Base-by-base conservation (phyloP, 352 stramenopile species). In the Globisporangium echinulatum region DNA sequence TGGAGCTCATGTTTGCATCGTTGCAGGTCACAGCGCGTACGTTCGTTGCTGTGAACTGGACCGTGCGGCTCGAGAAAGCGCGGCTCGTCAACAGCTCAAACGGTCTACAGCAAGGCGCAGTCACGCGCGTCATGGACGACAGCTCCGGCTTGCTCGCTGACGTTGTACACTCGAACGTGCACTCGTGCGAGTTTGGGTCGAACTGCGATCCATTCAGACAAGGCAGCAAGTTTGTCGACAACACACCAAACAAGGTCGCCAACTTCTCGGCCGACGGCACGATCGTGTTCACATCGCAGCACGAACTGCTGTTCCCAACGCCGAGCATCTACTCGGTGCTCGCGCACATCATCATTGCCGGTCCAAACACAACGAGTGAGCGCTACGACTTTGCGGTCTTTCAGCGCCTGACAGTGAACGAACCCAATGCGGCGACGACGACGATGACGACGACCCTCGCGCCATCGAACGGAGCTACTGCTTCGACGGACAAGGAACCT, bases 301-400 rank as follows among this genome's bases (percentile, higher is more conserved):
- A 67, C 3, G 64, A 74, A 44, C 54, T 75, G 38, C 13, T 49
- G 7, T 75, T 56, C 62, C 52, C 50, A 4, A 14, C 56, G 7
- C 0, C 54, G 3, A 65, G 68, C 1, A 49, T 65, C 49, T 75
- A 63, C 62, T 68, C 65, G 11, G 64, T 75, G 19, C 47, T 75
- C 40, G 65, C 68, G 37, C 68, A 75, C 38, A 62, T 75, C 50
- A 70, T 75, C 42, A 36, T 75, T 3, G 56, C 61, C 11, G 57
- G 61, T 10, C 13, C 15, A 15, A 63, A 56, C 13, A 38, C 25
- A 1, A 59, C 50, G 36, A 52, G 40, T 19, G 58, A 66, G 51
- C 68, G 68, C 40, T 67, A 62, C 36, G 68, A 75, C 56, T 72
- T 61, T 25, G 68, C 58, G 7, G 68, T 70, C n/a, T 75, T 70